Conservation (phyloP, 805 yeast genomes). For the Henningerozyma blattae region DNA sequence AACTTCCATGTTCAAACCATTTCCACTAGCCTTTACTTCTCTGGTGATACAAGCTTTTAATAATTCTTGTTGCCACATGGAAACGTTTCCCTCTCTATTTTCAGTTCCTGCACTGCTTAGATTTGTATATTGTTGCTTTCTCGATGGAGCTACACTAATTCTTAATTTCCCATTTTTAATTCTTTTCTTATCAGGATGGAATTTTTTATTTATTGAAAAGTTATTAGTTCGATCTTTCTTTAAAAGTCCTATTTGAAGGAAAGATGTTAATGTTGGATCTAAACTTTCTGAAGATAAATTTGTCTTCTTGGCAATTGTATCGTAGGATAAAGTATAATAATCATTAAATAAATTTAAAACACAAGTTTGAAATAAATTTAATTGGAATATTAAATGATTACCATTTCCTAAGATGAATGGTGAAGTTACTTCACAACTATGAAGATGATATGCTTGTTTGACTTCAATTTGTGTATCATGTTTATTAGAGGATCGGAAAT, state of each 20-base stretch:
- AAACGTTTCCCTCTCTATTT: slow-evolving; percentile 15
- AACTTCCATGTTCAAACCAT: slow-evolving; percentile 5
- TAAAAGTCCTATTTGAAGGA: slow-evolving; percentile 9
- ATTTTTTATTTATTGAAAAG: slow-evolving; percentile 12
- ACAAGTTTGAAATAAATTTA: slow-evolving; percentile 18
- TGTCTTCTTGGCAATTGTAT: slow-evolving; percentile 4
- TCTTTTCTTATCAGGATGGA: slow-evolving; percentile 11
- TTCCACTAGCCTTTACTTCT: slow-evolving; percentile 9
- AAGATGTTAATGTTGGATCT: slow-evolving; percentile 11
- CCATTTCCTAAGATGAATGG: slow-evolving; percentile 8
- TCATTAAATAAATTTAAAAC: slow-evolving; percentile 17
- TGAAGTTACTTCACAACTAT: slow-evolving; percentile 19
- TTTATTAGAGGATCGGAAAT: slow-evolving; percentile 4
- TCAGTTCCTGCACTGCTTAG: not conserved
- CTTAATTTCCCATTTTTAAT: slow-evolving; percentile 14
- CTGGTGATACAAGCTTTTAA: slow-evolving; percentile 18
- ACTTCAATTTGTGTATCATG: slow-evolving; percentile 9
- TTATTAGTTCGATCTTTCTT: slow-evolving; percentile 1
- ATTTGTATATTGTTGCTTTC: not conserved
- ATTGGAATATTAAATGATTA: slow-evolving; percentile 9
- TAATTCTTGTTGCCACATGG: slow-evolving; percentile 20
- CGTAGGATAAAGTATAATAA: slow-evolving; percentile 4
- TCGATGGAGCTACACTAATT: slow-evolving; percentile 6
- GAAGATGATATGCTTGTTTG: slow-evolving; percentile 14
- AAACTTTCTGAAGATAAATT: slow-evolving; percentile 4